Evolutionary conservation across 352 stramenopile genomes (phyloP), one percentile per base, ranked within the genome.

Genomic region (Blastocystis sp.): DNA sequence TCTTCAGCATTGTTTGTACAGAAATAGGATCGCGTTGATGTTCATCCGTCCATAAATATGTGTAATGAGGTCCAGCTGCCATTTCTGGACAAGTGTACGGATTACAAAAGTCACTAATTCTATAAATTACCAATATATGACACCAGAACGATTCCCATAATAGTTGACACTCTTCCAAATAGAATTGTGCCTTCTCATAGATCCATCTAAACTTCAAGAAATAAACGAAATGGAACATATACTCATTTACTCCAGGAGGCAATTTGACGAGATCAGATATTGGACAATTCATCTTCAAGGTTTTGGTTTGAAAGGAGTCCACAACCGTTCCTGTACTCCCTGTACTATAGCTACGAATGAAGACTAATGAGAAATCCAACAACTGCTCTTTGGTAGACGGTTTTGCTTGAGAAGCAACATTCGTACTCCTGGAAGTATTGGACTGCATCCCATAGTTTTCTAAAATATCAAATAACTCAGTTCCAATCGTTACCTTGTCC

Each of bases 41-140:
- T 32, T n/a, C 21, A 43, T 83, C 71, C 19, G 71, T 83, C 71
- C 71, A 83, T 11, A 83, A 32, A 67, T 83, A 83, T 16, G 71
- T 83, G 51, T 83, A 83, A 9, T 83, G 71, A 24, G 71, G 71
- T 51, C 71, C 71, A 52, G 71, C 71, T 39, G 71, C 65, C 71
- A 83, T 83, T 67, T 83, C 71, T 6, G 71, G 71, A 66, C 71
- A 83, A 46, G 71, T 65, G 11, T 35, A 4, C 3, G 42, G 52
- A 27, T 51, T 83, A 56, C 71, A 83, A 16, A 65, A 51, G 16
- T 83, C 71, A 35, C 42, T 42, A 6, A 83, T 65, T 6, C 71
- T 83, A 67, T 14, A 51, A n/a, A 27, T 65, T 16, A 83, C 32
- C 19, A 1, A 61, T 16, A 66, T n/a, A 43, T 5, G 4, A 42